Base-by-base conservation (phyloP, 2,329 filamentous ascomycete genomes). In the Diplocarpon rosae region DNA sequence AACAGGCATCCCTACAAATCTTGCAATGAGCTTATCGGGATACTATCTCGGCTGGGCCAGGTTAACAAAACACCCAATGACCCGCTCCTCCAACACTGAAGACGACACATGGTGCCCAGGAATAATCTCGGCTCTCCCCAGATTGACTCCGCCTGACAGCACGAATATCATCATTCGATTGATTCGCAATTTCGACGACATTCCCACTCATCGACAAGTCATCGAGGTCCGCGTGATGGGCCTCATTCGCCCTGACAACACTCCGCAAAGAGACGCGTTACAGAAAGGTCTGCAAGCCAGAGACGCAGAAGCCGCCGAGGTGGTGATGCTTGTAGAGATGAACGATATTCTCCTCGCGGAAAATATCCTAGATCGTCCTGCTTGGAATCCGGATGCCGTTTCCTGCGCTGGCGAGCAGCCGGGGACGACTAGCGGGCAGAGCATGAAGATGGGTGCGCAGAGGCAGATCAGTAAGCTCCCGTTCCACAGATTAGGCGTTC, bases 41-140 rank as follows among this genome's bases (percentile, higher is more conserved):
- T 69, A 80, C 6, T 85, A 80, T 54, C 76, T 80, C 32, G 79
- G 76, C 2, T 85, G 80, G 80, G 73, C 71, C 0, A 62, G 69
- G 1, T 54, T 76, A 1, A 49, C 68, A 1, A 62, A 65, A 0
- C 58, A 59, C 0, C 59, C 63, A 16, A 57, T 54, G 0, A 50
- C 56, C 2, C 63, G n/a, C 15, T 11, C 14, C 14, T 29, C 66
- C 2, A 58, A 59, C 3, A 9, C 16, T 2, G 5, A 29, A 13
- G 46, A 66, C 0, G 47, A 59, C 3, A 65, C 69, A 28, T 85
- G 80, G 80, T 66, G 72, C 48, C 72, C 78, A 52, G 68, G 70
- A 2, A 64, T 84, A 10, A 68, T 84, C 38, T 73, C 71, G 0
- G 66, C 80, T 14, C 69, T 70, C 0, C 72, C 75, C 0, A 64